A percentile compares a stretch with the other conserved stretches of the same genome.
Conservation (phyloP, 2,329 filamentous ascomycete genomes). For the Monilinia fructicola region DNA sequence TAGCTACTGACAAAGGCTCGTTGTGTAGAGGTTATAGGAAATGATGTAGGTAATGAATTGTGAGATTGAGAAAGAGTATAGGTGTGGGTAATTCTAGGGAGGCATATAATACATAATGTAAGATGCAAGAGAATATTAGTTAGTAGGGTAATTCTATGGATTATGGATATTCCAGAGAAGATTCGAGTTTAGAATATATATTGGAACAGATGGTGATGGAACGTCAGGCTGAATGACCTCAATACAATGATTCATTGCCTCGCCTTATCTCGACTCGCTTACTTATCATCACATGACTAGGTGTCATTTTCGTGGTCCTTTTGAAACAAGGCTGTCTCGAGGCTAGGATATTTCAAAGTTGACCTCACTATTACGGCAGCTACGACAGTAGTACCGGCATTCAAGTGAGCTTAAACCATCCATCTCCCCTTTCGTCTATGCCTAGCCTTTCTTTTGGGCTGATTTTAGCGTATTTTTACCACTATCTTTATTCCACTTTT, state of each 20-base stretch:
- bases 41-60: constrained; percentile 18
- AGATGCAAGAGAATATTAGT: not conserved
- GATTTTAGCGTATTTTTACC: constrained; percentile 8
- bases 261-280: constrained; percentile 20
- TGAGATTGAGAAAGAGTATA: constrained; percentile 20
- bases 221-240: constrained; percentile 17
- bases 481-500: constrained; percentile 13
- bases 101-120: constrained; percentile 21
- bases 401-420: constrained; percentile 18
- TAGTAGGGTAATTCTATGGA: not conserved
- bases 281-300: constrained; percentile 20
- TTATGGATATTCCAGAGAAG: constrained; percentile 3
- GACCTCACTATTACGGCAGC: constrained; percentile 17
- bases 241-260: constrained; percentile 14
- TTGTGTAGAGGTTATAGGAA: constrained; percentile 7
- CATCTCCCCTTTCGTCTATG: not conserved
- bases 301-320: constrained; percentile 12
- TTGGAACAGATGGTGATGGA: not conserved
- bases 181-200: constrained; percentile 8
- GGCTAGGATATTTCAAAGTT: constrained; percentile 10
- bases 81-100: constrained; percentile 15
- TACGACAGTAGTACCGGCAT: constrained; percentile 24
- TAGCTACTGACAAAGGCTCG: constrained; percentile 25
- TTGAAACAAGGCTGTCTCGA: constrained; percentile 23
- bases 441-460: not conserved